Conservation (phyloP, 495 filamentous ascomycete species). For the Chaetomium fimeti region DNA sequence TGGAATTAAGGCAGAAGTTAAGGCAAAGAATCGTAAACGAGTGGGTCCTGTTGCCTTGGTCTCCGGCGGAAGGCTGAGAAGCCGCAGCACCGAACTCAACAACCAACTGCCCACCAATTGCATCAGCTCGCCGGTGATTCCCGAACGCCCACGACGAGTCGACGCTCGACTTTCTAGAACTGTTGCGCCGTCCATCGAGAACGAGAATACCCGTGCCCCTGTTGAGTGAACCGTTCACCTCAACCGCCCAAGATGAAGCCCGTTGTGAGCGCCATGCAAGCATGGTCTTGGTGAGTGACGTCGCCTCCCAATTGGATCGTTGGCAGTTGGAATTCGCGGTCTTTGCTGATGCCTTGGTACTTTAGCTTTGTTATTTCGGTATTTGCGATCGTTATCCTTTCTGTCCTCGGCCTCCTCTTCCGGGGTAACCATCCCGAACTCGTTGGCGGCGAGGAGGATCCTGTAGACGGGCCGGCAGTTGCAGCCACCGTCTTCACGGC, state of each 20-base stretch:
- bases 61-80: not conserved
- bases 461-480: conserved; percentile 69
- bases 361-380: conserved; percentile 80
- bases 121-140: not conserved
- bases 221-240: not conserved
- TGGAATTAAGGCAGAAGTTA: not conserved
- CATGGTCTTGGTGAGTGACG: conserved; percentile 78
- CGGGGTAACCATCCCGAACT: conserved; percentile 74
- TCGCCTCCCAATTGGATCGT: not conserved
- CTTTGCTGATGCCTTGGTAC: not conserved
- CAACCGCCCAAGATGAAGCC: conserved; percentile 75
- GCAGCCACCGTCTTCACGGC: conserved; percentile 80
- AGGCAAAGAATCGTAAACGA: too few species aligned
- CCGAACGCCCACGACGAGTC: not conserved
- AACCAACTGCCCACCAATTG: conserved; percentile 9
- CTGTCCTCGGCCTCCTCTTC: conserved; percentile 76
- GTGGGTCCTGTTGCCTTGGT: not conserved
- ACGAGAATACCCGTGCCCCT: not conserved
- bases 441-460: conserved; percentile 71
- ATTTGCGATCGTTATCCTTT: conserved; percentile 86
- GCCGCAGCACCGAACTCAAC: not conserved
- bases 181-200: not conserved
- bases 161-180: not conserved
- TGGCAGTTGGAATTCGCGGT: not conserved
- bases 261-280: conserved; percentile 82